Percentiles rank a stretch among this genome's conserved stretches.
Evolutionary conservation across 257 asterid species (phyloP).

Genomic region (Solanum clarkiae): DNA sequence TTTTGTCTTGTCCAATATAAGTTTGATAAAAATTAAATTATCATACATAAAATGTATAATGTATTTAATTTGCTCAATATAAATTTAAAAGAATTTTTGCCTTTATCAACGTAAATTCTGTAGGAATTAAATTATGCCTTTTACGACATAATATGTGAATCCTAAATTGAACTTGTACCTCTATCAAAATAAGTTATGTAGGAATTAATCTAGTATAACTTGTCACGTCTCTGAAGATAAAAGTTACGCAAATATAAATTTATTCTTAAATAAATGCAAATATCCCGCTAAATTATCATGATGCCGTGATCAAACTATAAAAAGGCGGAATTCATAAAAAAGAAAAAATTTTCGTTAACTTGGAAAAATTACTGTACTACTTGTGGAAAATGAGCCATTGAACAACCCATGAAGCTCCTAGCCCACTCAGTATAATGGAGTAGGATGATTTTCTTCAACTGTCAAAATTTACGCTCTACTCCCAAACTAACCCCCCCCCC

Average conservation of each 20-base stretch:
- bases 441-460: background rate
- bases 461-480: background rate
- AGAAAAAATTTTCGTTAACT: background rate
- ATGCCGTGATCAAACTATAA: background rate
- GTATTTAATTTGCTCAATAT: no score
- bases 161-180: no score
- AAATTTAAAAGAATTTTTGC: no score
- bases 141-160: no score
- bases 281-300: background rate
- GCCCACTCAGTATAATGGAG: background rate
- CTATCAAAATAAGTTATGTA: fast-evolving
- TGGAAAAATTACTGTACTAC: background rate
- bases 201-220: no score
- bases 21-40: no score
- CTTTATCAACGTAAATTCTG: no score
- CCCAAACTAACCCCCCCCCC: background rate
- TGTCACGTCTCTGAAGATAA: no score
- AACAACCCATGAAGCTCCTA: background rate
- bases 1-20: background rate
- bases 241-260: background rate
- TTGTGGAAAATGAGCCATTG: background rate
- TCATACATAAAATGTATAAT: no score
- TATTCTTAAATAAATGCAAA: background rate
- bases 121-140: background rate
- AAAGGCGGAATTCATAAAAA: background rate